Base-by-base conservation (phyloP, 768 basidiomycete genomes). In the Fomitopsis pulvina region DNA sequence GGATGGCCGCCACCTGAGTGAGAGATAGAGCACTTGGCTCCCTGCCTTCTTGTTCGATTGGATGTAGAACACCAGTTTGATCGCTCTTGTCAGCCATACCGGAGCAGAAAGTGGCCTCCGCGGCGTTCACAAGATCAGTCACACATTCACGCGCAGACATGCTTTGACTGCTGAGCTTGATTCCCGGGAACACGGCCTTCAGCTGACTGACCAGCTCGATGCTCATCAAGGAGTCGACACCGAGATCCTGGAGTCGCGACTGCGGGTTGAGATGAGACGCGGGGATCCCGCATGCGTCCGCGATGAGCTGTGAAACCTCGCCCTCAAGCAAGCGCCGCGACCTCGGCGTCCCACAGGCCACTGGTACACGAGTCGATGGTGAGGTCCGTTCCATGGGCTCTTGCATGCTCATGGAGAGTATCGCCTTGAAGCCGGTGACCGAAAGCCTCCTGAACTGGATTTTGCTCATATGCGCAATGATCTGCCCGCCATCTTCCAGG, bases 391-490 rank as follows among this genome's bases (percentile, higher is more conserved):
- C 12, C 18, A 28, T 9, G 24, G n/a, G 3, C 12, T 26, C 28
- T 8, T 48, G n/a, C 6, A 44, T 42, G 5, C 46, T 30, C 26
- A 12, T 26, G 12, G 50, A 43, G 14, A 61, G 51, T n/a, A 53
- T 28, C 18, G 32, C 26, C 27, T 28, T 44, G 38, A 88, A 68
- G 45, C 70, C 71, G 47, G 66, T 68, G 21, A 84, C 63, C 1
- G 71, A 70, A 14, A 85, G 70, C 29, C 76, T 72, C 39, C 77
- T 76, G 61, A 88, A 88, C 34, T 70, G 72, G 52, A 82, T 79
- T 2, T 73, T 77, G 54, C 76, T 76, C 21, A 83, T 48, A 30
- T 71, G 71, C 2, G 81, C 85, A 6, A 87, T 73, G 21, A 87
- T 67, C 21, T 58, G 54, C 1, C 62, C 63, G 30, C 45, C 41